These are phyloP conservation scores for Selenicereus undatus DNA, from an alignment of 148 eudicot genomes.

Conservation along the genomic window DNA sequence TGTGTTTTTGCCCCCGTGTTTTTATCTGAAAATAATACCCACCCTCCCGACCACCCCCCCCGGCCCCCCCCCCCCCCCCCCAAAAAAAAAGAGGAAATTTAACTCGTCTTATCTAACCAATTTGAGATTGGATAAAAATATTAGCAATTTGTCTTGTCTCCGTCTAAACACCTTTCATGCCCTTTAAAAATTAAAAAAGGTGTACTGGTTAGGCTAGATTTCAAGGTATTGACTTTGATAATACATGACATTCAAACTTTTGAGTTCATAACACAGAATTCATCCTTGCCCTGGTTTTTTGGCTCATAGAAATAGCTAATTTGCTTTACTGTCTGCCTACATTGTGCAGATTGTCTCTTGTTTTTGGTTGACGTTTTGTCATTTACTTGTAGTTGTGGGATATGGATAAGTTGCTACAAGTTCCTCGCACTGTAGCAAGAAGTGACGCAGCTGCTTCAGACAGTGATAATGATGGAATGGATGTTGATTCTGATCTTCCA, in stretches of 20 bases:
- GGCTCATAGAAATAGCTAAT: neutral
- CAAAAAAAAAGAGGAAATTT: too few species aligned
- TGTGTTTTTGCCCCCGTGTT: too few species aligned
- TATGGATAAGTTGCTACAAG: constrained; percentile 31
- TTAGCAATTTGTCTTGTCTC: neutral
- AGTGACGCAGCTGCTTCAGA: constrained; percentile 21
- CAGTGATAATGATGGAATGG: constrained; percentile 31
- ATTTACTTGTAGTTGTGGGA: constrained; percentile 30
- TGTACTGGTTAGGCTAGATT: neutral
- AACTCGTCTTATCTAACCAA: too few species aligned
- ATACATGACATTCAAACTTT: neutral
- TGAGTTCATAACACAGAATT: neutral
- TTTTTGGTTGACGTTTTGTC: neutral
- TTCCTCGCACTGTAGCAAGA: constrained; percentile 15
- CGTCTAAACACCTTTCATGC: neutral
- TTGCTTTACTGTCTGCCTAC: neutral
- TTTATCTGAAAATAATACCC: too few species aligned
- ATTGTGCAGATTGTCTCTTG: constrained; percentile 1
- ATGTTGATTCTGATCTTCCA: constrained; percentile 25
- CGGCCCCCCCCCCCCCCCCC: too few species aligned
- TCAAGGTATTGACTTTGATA: neutral
- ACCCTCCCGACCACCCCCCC: too few species aligned
- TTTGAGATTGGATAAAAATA: too few species aligned
- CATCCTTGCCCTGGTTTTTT: neutral
- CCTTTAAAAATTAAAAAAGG: neutral